phyloP scores from a whole-genome alignment of 768 basidiomycete species.

The Lyophyllum semitale region DNA sequence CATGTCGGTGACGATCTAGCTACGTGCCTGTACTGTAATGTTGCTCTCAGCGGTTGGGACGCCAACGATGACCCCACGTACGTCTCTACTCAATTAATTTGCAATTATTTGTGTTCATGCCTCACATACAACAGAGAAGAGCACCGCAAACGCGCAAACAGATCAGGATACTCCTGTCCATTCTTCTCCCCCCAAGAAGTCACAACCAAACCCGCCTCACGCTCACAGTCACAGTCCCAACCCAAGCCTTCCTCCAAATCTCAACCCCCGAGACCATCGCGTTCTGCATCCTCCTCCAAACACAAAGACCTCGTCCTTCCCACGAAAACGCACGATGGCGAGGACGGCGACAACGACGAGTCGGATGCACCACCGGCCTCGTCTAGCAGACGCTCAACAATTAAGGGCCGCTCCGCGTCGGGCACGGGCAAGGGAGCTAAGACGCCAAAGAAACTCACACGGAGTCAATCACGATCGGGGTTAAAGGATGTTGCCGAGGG shows the following conservation, averaged over 20 bases:
- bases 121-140: constrained; percentile 53
- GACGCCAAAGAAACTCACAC: constrained; percentile 7
- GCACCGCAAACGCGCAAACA: constrained; percentile 66
- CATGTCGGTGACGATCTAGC: constrained; percentile 73
- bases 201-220: constrained; percentile 24
- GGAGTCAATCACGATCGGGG: constrained; percentile 16
- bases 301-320: constrained; percentile 37
- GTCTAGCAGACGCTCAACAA: constrained; percentile 18
- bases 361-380: constrained; percentile 18
- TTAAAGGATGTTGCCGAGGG: constrained; percentile 23
- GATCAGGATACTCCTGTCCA: constrained; percentile 43
- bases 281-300: constrained; percentile 29
- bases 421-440: constrained; percentile 16
- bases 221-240: constrained; percentile 20
- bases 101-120: constrained; percentile 9
- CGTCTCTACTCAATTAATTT: constrained; percentile 28
- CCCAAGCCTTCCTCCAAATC: constrained; percentile 31
- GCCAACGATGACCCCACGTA: constrained; percentile 85
- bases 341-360: constrained; percentile 32
- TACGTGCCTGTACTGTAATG: constrained; percentile 83
- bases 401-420: constrained; percentile 4
- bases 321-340: constrained; percentile 44
- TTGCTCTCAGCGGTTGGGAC: constrained; percentile 86
- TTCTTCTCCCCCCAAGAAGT: constrained; percentile 35
- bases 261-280: constrained; percentile 23